Evolutionary conservation across 306 rosid genomes (phyloP), one percentile per base, ranked within the genome.

Genomic region (Casuarina cunninghamiana): DNA sequence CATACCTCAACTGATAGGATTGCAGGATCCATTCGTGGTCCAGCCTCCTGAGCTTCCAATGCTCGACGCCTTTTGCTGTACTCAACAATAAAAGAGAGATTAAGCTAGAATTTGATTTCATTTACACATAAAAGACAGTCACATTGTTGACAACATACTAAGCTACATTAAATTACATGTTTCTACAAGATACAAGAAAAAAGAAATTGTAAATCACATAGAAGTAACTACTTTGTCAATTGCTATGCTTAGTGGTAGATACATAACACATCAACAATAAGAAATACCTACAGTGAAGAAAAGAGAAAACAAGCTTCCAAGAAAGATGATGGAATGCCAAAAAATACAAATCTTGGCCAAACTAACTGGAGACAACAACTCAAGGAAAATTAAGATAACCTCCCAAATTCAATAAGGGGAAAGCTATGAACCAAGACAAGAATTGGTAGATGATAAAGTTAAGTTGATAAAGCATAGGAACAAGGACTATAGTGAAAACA

Each of bases 1-100:
- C 69, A 12, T 83, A 90, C 98, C 95, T 94, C 98, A 41, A 94
- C 98, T 37, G 98, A 94, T 74, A 94, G 86, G 83, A 92, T 87
- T 53, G 93, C 90, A 46, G 98, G 97, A 48, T 92, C 94, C 82
- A 53, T 74, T 77, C 72, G 87, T 84, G 84, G 87, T 72, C 83
- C 87, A 84, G 43, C 60, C 70, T 77, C 86, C 80, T 76, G 87
- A 58, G 67, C 87, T 80, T 88, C 88, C 8, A 61, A 82, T 84
- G 81, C 88, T 62, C 79, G 93, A 42, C 85, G 93, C 77, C 84
- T 90, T 80, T 87, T 92, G 70, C 96, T 94, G 87, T 82, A 74
- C 75, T 74, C 17, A 71, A 32, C 4, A 60, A 71, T 26, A 80
- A 63, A 58, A 10, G 75, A 69, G 57, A 80, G 73, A 48, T 60